Conservation (phyloP, 73 alveolate species). For the Paramecium octaurelia region DNA sequence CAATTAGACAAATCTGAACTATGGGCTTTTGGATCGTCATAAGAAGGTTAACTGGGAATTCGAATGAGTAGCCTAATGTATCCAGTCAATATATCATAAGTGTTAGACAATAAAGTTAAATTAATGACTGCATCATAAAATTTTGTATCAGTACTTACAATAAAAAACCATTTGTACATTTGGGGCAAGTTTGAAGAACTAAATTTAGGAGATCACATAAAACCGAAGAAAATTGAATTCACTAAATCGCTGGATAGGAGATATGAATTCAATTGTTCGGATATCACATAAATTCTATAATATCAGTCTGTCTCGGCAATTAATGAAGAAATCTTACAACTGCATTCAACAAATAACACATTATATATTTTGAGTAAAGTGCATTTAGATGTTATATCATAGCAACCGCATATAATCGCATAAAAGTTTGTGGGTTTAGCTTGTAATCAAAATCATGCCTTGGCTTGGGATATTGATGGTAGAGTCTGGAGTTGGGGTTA, state of each 20-base stretch:
- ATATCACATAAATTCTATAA: neutral
- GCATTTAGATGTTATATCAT: neutral
- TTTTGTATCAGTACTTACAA: neutral
- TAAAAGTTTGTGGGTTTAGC: conserved; percentile 14
- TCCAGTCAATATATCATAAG: conserved; percentile 7
- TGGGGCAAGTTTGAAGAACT: conserved; percentile 18
- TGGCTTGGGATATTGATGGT: conserved; percentile 36
- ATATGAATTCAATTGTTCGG: neutral
- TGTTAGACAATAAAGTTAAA: neutral
- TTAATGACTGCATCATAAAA: neutral
- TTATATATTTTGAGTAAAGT: neutral
- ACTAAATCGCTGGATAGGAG: neutral
- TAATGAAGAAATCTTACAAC: neutral
- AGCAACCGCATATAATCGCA: neutral
- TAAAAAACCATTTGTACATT: neutral
- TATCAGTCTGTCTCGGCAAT: neutral
- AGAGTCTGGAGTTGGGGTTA: conserved; percentile 45
- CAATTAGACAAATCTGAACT: neutral
- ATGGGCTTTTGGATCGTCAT: conserved; percentile 8
- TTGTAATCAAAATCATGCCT: neutral
- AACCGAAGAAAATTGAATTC: neutral
- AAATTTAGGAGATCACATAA: neutral
- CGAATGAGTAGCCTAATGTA: neutral
- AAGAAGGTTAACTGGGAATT: neutral
- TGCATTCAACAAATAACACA: neutral